Base-by-base conservation (phyloP, 2,329 filamentous ascomycete species). In the Penicillium sclerotigenum region DNA sequence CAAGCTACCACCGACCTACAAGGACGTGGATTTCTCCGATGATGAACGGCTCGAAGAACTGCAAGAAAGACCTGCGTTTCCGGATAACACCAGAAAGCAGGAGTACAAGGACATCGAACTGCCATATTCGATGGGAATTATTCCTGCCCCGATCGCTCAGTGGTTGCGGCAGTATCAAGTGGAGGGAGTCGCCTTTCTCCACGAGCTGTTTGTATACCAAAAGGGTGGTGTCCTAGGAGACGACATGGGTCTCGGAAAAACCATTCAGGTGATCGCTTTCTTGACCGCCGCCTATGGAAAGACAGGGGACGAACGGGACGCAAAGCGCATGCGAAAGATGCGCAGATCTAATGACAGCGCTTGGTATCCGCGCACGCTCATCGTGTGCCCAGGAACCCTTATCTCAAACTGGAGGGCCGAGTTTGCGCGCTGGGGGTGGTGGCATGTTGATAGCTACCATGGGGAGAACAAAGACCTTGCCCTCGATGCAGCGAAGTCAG, bases 221-320 rank as follows among this genome's bases (percentile, higher is more conserved):
- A 88, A 87, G 64, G 94, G 94, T 1, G 91, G 89, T 1, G 89
- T 99, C 22, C 80, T 99, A 0, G 92, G 93, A 3, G 94, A 99
- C 69, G 94, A 99, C 68, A 99, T 99, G 94, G 94, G 94, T 20
- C 75, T 99, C 31, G 94, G 94, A 0, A 99, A 99, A 74, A 99
- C 94, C 0, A 90, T 99, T 2, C 94, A 99, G 72, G 90, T 99
- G 26, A 94, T 91, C 55, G 89, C 92, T 0, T 97, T 99, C 62
- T 78, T 99, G 22, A 90, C 91, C 0, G 91, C 87, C 1, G 92
- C 91, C 0, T 99, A 96, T 70, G 94, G 94, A 8, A 99, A 99
- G 75, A 95, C 89, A 0, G 93, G 87, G 0, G 93, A 96, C 65
- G 88, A 92, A 70, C 81, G 91, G 48, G 94, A 99, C 66, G 79